Conservation (phyloP, 2,329 filamentous ascomycete species). For the Plenodomus tracheiphilus region DNA sequence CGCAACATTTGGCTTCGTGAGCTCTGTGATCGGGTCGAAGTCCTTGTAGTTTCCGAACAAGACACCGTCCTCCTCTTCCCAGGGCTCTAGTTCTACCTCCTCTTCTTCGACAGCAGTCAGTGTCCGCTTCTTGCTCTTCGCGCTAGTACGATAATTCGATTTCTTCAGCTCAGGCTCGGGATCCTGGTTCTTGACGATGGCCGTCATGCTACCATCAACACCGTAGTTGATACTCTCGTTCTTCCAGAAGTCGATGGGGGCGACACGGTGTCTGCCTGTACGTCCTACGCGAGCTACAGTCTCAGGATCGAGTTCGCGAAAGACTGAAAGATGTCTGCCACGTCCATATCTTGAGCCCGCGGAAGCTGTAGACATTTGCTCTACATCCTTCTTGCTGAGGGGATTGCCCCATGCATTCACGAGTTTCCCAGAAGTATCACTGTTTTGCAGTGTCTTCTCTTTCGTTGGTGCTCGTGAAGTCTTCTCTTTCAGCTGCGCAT, state of each 20-base stretch:
- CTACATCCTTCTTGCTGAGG: constrained; percentile 36
- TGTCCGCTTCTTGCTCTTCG: constrained; percentile 32
- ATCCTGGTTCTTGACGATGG: constrained; percentile 75
- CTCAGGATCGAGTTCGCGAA: constrained; percentile 38
- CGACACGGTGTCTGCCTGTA: constrained; percentile 76
- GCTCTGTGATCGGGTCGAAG: constrained; percentile 64
- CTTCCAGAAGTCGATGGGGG: constrained; percentile 82
- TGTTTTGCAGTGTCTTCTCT: constrained; percentile 6
- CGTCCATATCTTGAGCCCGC: constrained; percentile 35
- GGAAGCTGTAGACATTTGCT: constrained; percentile 40
- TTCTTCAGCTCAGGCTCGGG: constrained; percentile 46
- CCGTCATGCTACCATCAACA: constrained; percentile 69
- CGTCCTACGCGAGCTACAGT: constrained; percentile 48
- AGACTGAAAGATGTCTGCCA: constrained; percentile 41
- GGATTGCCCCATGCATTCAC: constrained; percentile 38
- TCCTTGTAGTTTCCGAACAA: constrained; percentile 65
- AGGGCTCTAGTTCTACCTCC: constrained; percentile 64
- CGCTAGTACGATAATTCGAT: constrained; percentile 3
- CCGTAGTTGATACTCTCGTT: constrained; percentile 78
- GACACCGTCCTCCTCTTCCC: constrained; percentile 70
- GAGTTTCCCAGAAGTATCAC: constrained; percentile 30
- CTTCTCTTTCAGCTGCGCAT: constrained; percentile 5
- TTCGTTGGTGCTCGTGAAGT: background rate
- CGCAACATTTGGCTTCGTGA: constrained; percentile 57
- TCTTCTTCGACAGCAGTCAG: constrained; percentile 54